Evolutionary conservation across 176 grass and related monocot species (phyloP).

Genomic region (Bonia amplexicaulis): DNA sequence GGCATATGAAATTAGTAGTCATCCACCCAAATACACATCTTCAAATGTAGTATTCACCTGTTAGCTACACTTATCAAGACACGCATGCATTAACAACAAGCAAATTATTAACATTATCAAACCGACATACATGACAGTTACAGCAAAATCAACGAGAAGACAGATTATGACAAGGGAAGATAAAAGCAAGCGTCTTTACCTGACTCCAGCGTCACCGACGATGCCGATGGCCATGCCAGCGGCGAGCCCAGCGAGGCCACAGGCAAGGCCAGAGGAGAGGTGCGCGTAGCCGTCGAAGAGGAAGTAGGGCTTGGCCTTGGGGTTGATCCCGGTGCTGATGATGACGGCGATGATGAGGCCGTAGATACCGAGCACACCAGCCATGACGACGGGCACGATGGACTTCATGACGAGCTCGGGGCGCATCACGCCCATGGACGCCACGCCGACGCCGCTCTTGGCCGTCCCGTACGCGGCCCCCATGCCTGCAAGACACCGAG

Average conservation of each 20-base stretch:
- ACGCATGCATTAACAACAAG: not conserved
- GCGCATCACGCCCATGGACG: conserved; percentile 71
- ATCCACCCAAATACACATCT: not conserved
- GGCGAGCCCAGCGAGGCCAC: conserved; percentile 56
- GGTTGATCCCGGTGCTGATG: conserved; percentile 74
- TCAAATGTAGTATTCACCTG: not conserved
- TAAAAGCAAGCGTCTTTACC: conserved; percentile 26
- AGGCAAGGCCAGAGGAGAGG: conserved; percentile 58
- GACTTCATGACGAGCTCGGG: conserved; percentile 76
- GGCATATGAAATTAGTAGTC: not conserved
- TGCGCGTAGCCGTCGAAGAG: conserved; percentile 69
- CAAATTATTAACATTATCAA: not conserved
- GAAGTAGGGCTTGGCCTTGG: conserved; percentile 71
- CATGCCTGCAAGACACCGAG: conserved; percentile 36
- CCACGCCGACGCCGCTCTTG: conserved; percentile 64
- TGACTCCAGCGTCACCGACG: conserved; percentile 64
- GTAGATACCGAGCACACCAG: conserved; percentile 70
- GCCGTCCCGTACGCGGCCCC: conserved; percentile 67
- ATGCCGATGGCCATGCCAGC: conserved; percentile 74
- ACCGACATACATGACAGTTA: not conserved
- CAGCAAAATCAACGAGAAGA: not conserved
- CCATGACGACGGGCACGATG: conserved; percentile 74
- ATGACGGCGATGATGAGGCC: conserved; percentile 69
- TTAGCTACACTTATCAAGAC: not conserved
- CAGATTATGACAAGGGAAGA: not conserved